Evolutionary conservation across 768 basidiomycete genomes (phyloP).

Genomic region (Mycena sanguinolenta): DNA sequence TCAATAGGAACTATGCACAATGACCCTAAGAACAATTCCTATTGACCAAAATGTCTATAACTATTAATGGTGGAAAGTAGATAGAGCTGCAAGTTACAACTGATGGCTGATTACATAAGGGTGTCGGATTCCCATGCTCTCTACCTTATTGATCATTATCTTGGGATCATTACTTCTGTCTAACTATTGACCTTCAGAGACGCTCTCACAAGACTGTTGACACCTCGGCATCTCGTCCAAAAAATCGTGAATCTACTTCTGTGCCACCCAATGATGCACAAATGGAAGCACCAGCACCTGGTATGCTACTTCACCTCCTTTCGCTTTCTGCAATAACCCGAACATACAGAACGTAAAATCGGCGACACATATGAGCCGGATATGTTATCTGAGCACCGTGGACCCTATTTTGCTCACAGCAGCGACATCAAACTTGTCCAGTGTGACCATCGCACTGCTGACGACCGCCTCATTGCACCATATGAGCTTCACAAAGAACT

Average conservation of each 20-base stretch:
- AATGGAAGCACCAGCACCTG: not conserved
- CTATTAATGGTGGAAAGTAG: no score
- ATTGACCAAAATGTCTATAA: no score
- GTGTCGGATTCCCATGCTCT: no score
- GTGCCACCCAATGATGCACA: not conserved
- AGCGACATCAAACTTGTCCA: not conserved
- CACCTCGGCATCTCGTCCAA: not conserved
- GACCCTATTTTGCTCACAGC: not conserved
- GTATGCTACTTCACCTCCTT: not conserved
- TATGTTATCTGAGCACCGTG: constrained; percentile 1
- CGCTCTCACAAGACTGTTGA: not conserved
- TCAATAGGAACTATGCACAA: no score
- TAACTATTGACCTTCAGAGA: not conserved
- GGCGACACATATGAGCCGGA: constrained; percentile 1
- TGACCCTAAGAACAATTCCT: no score
- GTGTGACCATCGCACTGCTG: not conserved
- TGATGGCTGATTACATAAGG: no score
- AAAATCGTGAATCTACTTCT: not conserved
- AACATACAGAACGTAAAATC: not conserved
- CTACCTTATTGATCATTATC: not conserved
- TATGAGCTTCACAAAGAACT: not conserved
- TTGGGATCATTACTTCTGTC: not conserved
- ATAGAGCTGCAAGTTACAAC: no score
- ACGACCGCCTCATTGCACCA: not conserved
- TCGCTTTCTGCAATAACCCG: not conserved